A percentile compares a stretch with the other conserved stretches of the same genome.
Evolutionary conservation across 2,329 filamentous ascomycete genomes (phyloP).

Genomic region (Colletotrichum liaoningense): DNA sequence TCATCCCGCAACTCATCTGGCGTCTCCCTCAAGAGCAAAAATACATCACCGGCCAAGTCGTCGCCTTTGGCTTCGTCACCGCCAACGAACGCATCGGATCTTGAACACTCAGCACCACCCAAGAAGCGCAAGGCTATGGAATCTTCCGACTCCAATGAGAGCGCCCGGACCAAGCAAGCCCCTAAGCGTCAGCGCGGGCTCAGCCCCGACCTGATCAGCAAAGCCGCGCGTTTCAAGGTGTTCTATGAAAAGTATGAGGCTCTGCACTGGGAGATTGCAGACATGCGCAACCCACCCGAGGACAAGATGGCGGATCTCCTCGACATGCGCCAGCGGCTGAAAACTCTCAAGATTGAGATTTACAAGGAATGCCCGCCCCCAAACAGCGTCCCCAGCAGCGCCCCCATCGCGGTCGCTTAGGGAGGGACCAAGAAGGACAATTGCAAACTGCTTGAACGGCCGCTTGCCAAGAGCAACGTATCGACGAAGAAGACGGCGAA

Average conservation of each 20-base stretch:
- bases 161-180: slow-evolving; percentile 35
- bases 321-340: slow-evolving; percentile 65
- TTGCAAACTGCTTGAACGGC: neutral
- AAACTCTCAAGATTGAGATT: slow-evolving; percentile 70
- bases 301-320: slow-evolving; percentile 62
- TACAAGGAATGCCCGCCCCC: slow-evolving; percentile 55
- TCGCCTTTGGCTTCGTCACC: slow-evolving; percentile 74
- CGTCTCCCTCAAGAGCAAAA: slow-evolving; percentile 51
- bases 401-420: slow-evolving; percentile 37
- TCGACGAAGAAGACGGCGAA: slow-evolving; percentile 13
- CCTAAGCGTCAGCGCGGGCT: slow-evolving; percentile 53
- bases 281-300: slow-evolving; percentile 60
- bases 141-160: slow-evolving; percentile 33
- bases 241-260: slow-evolving; percentile 68
- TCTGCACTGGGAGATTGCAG: slow-evolving; percentile 66
- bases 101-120: slow-evolving; percentile 57
- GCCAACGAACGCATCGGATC: slow-evolving; percentile 73
- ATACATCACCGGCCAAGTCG: slow-evolving; percentile 71
- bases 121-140: slow-evolving; percentile 58
- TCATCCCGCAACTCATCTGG: slow-evolving; percentile 56
- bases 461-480: neutral
- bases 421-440: neutral
- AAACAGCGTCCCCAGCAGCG: too few relatives aligned
- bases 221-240: slow-evolving; percentile 66
- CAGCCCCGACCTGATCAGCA: slow-evolving; percentile 60